These are phyloP conservation scores for Mallotus japonicus DNA, from an alignment of 441 rosid species.

Conservation along the genomic window DNA sequence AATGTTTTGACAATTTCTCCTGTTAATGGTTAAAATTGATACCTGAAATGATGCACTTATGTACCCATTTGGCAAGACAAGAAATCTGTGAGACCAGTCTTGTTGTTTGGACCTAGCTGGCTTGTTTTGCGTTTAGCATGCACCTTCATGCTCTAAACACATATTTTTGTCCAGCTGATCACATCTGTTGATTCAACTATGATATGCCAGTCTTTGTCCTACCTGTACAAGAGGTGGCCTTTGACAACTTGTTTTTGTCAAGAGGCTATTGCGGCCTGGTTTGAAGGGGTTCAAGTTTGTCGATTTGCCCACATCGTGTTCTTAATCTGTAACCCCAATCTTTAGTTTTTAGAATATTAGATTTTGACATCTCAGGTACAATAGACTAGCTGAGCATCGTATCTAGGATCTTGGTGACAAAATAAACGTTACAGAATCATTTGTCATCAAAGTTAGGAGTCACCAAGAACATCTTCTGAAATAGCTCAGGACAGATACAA, in stretches of 20 bases:
- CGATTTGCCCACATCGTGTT: constrained; percentile 17
- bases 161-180: constrained; percentile 4
- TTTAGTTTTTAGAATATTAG: constrained; percentile 4
- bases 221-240: constrained; percentile 24
- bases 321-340: background rate
- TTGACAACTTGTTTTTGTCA: constrained; percentile 31
- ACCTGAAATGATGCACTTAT: constrained; percentile 1
- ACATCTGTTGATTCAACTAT: background rate
- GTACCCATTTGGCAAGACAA: constrained; percentile 19
- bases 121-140: constrained; percentile 14
- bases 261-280: constrained; percentile 18
- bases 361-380: constrained; percentile 21
- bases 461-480: constrained; percentile 6
- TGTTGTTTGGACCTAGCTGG: constrained; percentile 15
- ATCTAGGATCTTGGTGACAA: constrained; percentile 16
- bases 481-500: background rate
- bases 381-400: background rate
- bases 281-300: constrained; percentile 20
- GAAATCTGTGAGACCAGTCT: constrained; percentile 3
- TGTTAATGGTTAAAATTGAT: constrained; percentile 1
- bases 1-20: background rate
- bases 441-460: background rate
- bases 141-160: constrained; percentile 7
- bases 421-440: constrained; percentile 4
- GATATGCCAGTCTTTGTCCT: constrained; percentile 20